A percentile compares a stretch with the other conserved stretches of the same genome.
Evolutionary conservation across 306 rosid species (phyloP).

Genomic region (Citrullus colocynthis): DNA sequence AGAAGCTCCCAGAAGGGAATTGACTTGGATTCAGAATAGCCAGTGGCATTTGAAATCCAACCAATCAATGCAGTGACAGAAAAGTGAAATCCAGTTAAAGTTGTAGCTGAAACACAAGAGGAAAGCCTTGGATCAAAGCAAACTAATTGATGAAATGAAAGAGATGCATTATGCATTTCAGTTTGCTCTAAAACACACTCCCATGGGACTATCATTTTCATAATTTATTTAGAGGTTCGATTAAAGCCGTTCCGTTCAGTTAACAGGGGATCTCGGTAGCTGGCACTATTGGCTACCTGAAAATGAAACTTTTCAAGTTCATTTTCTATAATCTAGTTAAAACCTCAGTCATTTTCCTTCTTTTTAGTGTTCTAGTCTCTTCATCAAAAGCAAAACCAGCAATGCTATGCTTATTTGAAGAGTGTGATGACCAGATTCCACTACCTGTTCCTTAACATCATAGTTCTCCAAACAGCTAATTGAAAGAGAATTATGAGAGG

Average conservation of each 20-base stretch:
- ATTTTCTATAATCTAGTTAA: neutral
- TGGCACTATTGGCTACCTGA: neutral
- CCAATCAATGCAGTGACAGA: slow-evolving; percentile 35
- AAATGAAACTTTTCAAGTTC: neutral
- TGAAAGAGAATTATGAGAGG: neutral
- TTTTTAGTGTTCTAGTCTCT: neutral
- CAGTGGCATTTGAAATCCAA: slow-evolving; percentile 27
- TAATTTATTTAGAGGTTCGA: neutral
- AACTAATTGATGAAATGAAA: neutral
- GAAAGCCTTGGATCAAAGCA: neutral
- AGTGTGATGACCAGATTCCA: neutral
- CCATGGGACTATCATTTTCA: neutral
- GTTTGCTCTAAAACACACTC: neutral
- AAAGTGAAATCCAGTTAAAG: slow-evolving; percentile 39
- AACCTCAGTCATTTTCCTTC: neutral
- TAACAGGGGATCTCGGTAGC: neutral
- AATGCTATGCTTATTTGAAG: neutral
- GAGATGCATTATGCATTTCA: neutral
- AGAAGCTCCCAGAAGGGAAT: slow-evolving; percentile 38
- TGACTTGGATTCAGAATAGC: slow-evolving; percentile 32
- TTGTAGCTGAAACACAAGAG: slow-evolving; percentile 26
- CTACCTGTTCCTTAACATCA: neutral
- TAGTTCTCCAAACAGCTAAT: neutral
- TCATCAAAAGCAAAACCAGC: neutral
- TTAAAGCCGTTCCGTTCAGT: neutral